Evolutionary conservation across 179 eudicot species (phyloP), one percentile per base, ranked within the genome.

Genomic region (Sideroxylon spinosum): DNA sequence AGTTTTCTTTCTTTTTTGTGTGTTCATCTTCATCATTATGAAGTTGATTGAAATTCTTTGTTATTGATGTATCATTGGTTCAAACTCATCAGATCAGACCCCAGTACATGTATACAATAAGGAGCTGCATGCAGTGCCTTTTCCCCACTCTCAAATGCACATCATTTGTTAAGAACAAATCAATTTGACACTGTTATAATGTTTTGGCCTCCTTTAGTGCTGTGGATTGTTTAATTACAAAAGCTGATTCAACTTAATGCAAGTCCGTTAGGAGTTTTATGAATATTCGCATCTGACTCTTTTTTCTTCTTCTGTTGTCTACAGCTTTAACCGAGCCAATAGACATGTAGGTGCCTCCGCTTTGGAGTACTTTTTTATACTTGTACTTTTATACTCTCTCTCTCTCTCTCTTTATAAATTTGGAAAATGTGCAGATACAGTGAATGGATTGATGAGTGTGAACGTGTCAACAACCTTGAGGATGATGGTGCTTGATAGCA

Each of bases 281-380:
- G 50, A 17, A 28, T 14, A 16, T 46, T 9, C 14, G 26, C 7
- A 16, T 78, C 76, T 71, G 46, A 52, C 53, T 57, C 22, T 16
- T 72, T 72, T 62, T 37, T 26, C 55, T 73, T 78, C 20, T 49
- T 79, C 6, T 70, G 66, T 53, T 73, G 14, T 64, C 32, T 80
- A 85, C 97, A 91, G 98, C 97, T 48, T 82, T 95, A 78, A 88
- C 97, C 0, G 97, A 95, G 84, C 87, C 98, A 7, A 93, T 95
- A 68, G 98, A 95, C 91, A 84, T 95, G 95, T 92, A 86, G 92
- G 97, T 81, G 28, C 22, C 19, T 26, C 10, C 12, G 44, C 55
- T 44, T 48, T 1, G n/a, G 16, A 46, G 46, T 7, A 3, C 19
- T 22, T 48, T 26, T 68, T n/a, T 67, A 44, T 66, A 11, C 5